phyloP scores from a whole-genome alignment of 768 basidiomycete genomes.

The Amanita polypyramis region DNA sequence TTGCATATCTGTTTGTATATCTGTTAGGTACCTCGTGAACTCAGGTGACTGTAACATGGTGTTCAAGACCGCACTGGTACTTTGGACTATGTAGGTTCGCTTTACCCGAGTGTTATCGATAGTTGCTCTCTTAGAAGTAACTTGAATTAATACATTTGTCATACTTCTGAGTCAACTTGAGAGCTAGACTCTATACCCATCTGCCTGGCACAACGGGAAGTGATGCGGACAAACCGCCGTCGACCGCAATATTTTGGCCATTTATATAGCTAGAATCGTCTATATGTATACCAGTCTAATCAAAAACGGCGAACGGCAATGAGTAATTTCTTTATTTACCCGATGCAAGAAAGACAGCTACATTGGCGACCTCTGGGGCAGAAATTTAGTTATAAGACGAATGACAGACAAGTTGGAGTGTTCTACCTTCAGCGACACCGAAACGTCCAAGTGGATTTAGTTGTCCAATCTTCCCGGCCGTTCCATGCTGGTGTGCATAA shows the following conservation, averaged over 20 bases:
- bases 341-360: conserved; percentile 78
- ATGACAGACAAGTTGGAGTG: background rate
- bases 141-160: background rate
- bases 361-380: conserved; percentile 71
- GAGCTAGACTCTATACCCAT: conserved; percentile 30
- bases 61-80: no score
- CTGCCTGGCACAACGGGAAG: conserved; percentile 72
- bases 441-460: conserved; percentile 78
- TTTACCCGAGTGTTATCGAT: no score
- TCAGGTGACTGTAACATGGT: no score
- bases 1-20: background rate
- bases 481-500: conserved; percentile 66
- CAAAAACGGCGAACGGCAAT: background rate
- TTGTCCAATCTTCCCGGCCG: conserved; percentile 67
- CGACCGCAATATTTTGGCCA: conserved; percentile 78
- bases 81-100: no score
- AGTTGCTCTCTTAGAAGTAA: no score
- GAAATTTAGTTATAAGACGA: conserved; percentile 8
- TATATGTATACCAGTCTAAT: conserved; percentile 30
- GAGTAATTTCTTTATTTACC: conserved; percentile 35
- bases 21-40: no score
- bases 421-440: conserved; percentile 68
- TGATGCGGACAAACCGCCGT: conserved; percentile 77
- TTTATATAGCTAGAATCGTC: conserved; percentile 91
- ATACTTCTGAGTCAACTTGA: background rate